Evolutionary conservation across 2,329 filamentous ascomycete species (phyloP).

Genomic region (Diplocarpon rosae): DNA sequence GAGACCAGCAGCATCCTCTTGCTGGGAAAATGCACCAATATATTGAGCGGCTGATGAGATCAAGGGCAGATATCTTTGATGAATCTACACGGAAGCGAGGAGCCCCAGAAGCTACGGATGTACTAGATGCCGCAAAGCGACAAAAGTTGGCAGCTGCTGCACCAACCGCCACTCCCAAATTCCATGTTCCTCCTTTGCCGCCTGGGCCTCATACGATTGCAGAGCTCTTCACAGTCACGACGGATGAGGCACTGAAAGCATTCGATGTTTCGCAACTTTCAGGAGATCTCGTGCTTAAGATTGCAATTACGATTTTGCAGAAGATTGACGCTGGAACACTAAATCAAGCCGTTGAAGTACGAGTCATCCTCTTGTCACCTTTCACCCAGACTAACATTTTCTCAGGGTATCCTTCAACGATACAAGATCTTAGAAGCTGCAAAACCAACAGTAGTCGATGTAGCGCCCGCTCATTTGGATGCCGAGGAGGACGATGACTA

Average conservation of each 20-base stretch:
- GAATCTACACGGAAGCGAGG: slow-evolving; percentile 70
- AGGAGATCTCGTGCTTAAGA: slow-evolving; percentile 62
- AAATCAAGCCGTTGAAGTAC: slow-evolving; percentile 61
- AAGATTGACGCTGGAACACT: slow-evolving; percentile 59
- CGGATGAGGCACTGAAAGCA: slow-evolving; percentile 58
- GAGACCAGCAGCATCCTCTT: slow-evolving; percentile 70
- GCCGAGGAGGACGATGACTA: slow-evolving; percentile 81
- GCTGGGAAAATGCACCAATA: slow-evolving; percentile 75
- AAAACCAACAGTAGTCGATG: slow-evolving; percentile 33
- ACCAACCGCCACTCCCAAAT: slow-evolving; percentile 10
- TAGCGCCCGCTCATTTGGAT: slow-evolving; percentile 48
- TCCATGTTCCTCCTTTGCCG: slow-evolving; percentile 52
- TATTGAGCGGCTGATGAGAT: slow-evolving; percentile 70
- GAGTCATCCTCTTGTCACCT: slow-evolving; percentile 20
- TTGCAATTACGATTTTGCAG: slow-evolving; percentile 68
- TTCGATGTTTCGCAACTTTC: slow-evolving; percentile 81
- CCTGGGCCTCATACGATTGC: slow-evolving; percentile 68
- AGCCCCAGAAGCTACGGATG: slow-evolving; percentile 58
- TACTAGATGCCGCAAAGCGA: slow-evolving; percentile 68
- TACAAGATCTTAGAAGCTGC: slow-evolving; percentile 26
- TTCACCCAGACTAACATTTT: not conserved
- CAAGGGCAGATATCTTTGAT: slow-evolving; percentile 67
- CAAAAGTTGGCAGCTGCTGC: slow-evolving; percentile 54
- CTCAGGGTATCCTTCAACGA: slow-evolving; percentile 41
- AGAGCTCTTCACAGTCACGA: slow-evolving; percentile 77